Percentiles rank a stretch among this genome's conserved stretches.
phyloP scores from a whole-genome alignment of 257 asterid genomes.

The Nicotiana paniculata region DNA sequence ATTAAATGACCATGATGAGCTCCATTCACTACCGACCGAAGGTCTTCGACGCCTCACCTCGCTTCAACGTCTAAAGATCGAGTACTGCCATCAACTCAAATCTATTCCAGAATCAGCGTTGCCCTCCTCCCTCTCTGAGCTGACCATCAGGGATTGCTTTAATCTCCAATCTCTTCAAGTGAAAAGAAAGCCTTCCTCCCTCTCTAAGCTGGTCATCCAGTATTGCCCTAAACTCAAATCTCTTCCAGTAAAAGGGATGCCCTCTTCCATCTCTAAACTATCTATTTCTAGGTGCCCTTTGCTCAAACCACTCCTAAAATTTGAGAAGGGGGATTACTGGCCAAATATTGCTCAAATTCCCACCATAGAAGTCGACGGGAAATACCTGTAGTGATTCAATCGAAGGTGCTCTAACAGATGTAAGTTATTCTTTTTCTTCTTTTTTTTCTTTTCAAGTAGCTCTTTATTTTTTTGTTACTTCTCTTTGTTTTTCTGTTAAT shows the following conservation, averaged over 20 bases:
- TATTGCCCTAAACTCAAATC: neutral
- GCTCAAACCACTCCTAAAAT: neutral
- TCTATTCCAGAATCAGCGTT: too few species aligned
- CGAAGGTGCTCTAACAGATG: too few species aligned
- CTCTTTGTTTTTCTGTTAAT: neutral
- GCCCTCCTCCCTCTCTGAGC: too few species aligned
- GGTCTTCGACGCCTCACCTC: neutral
- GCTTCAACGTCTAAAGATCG: neutral
- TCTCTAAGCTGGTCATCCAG: rapidly evolving
- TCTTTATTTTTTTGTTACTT: neutral
- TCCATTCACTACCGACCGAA: neutral
- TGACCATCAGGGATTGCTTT: too few species aligned
- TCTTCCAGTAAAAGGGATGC: neutral
- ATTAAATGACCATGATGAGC: neutral
- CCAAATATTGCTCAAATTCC: slow-evolving; percentile 1
- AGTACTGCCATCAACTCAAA: neutral
- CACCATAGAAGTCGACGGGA: neutral
- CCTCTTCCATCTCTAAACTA: neutral
- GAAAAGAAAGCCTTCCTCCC: too few species aligned
- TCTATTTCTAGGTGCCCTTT: neutral
- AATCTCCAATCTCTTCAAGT: too few species aligned
- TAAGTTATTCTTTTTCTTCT: too few species aligned
- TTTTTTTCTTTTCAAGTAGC: neutral
- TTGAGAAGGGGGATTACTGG: slow-evolving; percentile 9
- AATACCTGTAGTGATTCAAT: too few species aligned